Evolutionary conservation across 1,284 basidiomycete genomes (phyloP).

Genomic region (Ceratobasidium sp.): DNA sequence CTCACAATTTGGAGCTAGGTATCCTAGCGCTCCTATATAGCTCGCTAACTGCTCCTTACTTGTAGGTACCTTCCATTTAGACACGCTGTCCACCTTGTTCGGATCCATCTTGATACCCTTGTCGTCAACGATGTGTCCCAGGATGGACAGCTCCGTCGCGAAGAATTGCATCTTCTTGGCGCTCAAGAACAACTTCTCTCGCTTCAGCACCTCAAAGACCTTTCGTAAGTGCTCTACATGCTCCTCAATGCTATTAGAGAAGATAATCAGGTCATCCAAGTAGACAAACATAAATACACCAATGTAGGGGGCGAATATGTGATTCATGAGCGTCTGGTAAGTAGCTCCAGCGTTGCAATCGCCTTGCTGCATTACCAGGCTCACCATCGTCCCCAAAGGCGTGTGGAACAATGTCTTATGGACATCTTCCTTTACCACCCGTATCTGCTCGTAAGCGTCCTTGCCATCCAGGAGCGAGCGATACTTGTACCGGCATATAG

Average conservation of each 20-base stretch:
- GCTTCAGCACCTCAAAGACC: slow-evolving; percentile 54
- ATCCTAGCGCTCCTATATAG: slow-evolving; percentile 61
- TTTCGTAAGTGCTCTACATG: slow-evolving; percentile 56
- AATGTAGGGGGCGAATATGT: slow-evolving; percentile 54
- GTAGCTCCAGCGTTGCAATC: slow-evolving; percentile 55
- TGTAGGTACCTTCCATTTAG: slow-evolving; percentile 51
- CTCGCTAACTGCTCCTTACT: slow-evolving; percentile 59
- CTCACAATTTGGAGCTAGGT: slow-evolving; percentile 53
- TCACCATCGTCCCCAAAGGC: slow-evolving; percentile 58
- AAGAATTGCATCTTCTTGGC: slow-evolving; percentile 55
- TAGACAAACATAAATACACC: slow-evolving; percentile 50
- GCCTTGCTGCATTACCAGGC: slow-evolving; percentile 55
- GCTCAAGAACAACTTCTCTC: slow-evolving; percentile 54
- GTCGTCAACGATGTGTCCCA: slow-evolving; percentile 57
- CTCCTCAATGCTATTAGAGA: slow-evolving; percentile 56
- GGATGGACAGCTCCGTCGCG: slow-evolving; percentile 53
- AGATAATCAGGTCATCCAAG: slow-evolving; percentile 53
- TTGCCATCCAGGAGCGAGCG: slow-evolving; percentile 53
- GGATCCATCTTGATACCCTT: slow-evolving; percentile 53
- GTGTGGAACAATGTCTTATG: slow-evolving; percentile 51
- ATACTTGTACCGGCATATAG: slow-evolving; percentile 52
- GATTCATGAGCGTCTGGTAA: slow-evolving; percentile 56
- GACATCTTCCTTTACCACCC: slow-evolving; percentile 56
- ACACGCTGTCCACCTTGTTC: slow-evolving; percentile 41
- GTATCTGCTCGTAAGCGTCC: slow-evolving; percentile 59